Conservation (phyloP, 1,139 yeast species). For the Lodderomyces margitis region DNA sequence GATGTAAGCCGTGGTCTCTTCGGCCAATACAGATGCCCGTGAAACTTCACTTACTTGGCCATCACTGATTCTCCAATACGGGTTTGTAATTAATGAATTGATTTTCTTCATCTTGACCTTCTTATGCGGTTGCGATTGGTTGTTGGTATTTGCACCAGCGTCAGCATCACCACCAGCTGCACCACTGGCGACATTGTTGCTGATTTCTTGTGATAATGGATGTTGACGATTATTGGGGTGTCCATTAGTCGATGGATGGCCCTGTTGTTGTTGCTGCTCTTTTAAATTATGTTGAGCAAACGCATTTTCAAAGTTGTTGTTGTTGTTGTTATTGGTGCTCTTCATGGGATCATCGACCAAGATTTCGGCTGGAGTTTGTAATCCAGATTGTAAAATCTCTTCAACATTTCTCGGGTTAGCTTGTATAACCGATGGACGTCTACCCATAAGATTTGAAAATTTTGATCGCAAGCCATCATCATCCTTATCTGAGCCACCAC, state of each 20-base stretch:
- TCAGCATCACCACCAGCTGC: not conserved
- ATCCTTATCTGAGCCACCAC: slow-evolving; percentile 7
- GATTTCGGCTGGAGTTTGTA: slow-evolving; percentile 45
- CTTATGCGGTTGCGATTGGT: slow-evolving; percentile 6
- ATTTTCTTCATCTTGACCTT: slow-evolving; percentile 49
- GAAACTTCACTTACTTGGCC: slow-evolving; percentile 63
- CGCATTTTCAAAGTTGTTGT: slow-evolving; percentile 21
- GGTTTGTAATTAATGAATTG: slow-evolving; percentile 53
- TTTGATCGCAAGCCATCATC: slow-evolving; percentile 33
- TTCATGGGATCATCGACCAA: slow-evolving; percentile 33
- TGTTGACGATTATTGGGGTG: not conserved
- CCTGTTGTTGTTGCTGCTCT: slow-evolving; percentile 8
- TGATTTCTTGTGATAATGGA: not conserved
- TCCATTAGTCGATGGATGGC: slow-evolving; percentile 3
- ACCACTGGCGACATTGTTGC: no score
- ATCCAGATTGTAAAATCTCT: slow-evolving; percentile 41
- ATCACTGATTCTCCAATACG: slow-evolving; percentile 90
- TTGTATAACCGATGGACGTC: slow-evolving; percentile 43
- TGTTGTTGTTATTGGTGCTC: slow-evolving; percentile 9
- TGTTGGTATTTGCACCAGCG: not conserved
- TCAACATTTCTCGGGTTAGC: slow-evolving; percentile 39
- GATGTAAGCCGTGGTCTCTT: slow-evolving; percentile 77
- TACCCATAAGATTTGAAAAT: slow-evolving; percentile 42
- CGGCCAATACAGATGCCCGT: slow-evolving; percentile 59
- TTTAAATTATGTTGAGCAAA: slow-evolving; percentile 14